Percentiles rank a stretch among this genome's conserved stretches.
phyloP scores from a whole-genome alignment of 371 early-diverging fungal genomes.

The Mucor circinelloides region DNA sequence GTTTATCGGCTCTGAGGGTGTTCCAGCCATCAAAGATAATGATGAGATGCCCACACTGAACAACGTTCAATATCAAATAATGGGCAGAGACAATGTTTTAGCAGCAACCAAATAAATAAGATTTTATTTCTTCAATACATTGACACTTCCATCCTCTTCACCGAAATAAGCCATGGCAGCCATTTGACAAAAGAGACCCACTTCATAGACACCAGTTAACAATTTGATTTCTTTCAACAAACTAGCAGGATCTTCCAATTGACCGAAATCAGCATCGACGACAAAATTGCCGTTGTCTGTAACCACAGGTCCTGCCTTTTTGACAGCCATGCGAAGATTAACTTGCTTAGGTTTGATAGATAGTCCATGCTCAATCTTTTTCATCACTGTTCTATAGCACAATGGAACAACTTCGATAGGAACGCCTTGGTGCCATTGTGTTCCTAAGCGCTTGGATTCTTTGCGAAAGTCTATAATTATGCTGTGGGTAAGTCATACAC shows the following conservation, averaged over 20 bases:
- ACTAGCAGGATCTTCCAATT: conserved; percentile 60
- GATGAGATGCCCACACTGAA: not conserved
- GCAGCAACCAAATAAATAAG: conserved; percentile 14
- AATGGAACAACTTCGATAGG: conserved; percentile 90
- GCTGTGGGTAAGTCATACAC: not conserved
- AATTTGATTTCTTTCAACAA: conserved; percentile 63
- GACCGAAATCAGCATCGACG: conserved; percentile 82
- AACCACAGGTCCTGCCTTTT: conserved; percentile 93
- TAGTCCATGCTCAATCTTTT: conserved; percentile 12
- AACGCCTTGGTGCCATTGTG: conserved; percentile 81
- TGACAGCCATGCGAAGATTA: conserved; percentile 73
- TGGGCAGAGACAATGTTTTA: conserved; percentile 28
- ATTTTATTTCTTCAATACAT: conserved; percentile 10
- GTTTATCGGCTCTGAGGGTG: conserved; percentile 65
- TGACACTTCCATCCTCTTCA: conserved; percentile 24
- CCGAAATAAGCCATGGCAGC: conserved; percentile 87
- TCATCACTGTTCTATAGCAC: conserved; percentile 46
- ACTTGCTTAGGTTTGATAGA: conserved; percentile 31
- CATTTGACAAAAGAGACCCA: conserved; percentile 88
- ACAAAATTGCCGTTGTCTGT: conserved; percentile 95
- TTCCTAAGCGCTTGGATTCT: conserved; percentile 74
- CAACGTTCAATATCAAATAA: conserved; percentile 15
- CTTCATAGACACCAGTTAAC: conserved; percentile 90
- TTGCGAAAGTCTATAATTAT: conserved; percentile 73
- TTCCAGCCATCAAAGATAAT: conserved; percentile 21